Evolutionary conservation across 2,329 filamentous ascomycete genomes (phyloP).

Genomic region (Gnomoniopsis sp.): DNA sequence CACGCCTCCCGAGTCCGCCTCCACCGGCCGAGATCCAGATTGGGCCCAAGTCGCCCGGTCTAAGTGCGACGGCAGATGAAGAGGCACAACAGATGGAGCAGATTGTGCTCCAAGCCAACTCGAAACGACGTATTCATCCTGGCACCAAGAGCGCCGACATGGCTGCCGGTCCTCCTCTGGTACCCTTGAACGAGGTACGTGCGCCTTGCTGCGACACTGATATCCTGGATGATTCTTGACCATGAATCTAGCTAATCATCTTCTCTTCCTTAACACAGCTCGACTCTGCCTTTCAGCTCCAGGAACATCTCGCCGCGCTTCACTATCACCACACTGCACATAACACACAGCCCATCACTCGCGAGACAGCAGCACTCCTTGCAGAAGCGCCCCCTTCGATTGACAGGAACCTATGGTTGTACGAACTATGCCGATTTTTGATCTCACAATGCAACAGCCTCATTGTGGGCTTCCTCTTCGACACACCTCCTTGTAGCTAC

Average conservation of each 20-base stretch:
- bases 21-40: constrained; percentile 94
- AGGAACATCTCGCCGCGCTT: constrained; percentile 92
- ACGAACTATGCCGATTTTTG: constrained; percentile 94
- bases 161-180: constrained; percentile 83
- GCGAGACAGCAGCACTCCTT: constrained; percentile 70
- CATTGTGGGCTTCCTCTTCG: constrained; percentile 88
- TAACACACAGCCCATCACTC: constrained; percentile 68
- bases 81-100: constrained; percentile 61
- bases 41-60: constrained; percentile 38
- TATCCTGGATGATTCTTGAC: background rate
- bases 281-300: constrained; percentile 94
- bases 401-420: constrained; percentile 89
- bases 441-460: constrained; percentile 92
- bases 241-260: background rate
- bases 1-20: constrained; percentile 89
- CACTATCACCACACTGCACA: constrained; percentile 75
- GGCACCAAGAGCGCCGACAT: constrained; percentile 92
- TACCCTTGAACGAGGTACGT: constrained; percentile 78
- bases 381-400: constrained; percentile 77
- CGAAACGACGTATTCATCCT: constrained; percentile 81
- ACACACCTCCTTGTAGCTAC: constrained; percentile 82
- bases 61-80: constrained; percentile 38
- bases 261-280: constrained; percentile 57
- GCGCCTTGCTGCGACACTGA: background rate
- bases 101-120: constrained; percentile 66